phyloP scores from a whole-genome alignment of 345 rosid species.

The Bruguiera sexangula region DNA sequence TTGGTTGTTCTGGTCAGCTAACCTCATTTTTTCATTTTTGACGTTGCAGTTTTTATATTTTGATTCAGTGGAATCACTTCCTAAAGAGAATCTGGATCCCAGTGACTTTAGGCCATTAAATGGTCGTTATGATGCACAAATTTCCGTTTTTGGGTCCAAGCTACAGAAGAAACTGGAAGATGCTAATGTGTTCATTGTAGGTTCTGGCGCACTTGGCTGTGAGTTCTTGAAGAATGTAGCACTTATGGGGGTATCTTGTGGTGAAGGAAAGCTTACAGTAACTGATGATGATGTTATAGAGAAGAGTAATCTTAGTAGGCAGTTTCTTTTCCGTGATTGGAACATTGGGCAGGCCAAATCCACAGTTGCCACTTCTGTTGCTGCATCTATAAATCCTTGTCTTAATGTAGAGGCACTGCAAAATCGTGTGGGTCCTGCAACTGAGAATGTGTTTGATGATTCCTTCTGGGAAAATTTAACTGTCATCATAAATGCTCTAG shows the following conservation, averaged over 20 bases:
- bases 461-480: slow-evolving; percentile 86
- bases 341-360: slow-evolving; percentile 98
- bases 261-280: slow-evolving; percentile 72
- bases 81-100: slow-evolving; percentile 66
- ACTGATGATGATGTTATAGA: slow-evolving; percentile 99
- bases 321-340: slow-evolving; percentile 98
- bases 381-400: slow-evolving; percentile 60
- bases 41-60: slow-evolving; percentile 80
- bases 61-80: slow-evolving; percentile 92
- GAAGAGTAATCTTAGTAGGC: slow-evolving; percentile 98
- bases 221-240: slow-evolving; percentile 92
- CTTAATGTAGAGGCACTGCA: slow-evolving; percentile 83
- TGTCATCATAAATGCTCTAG: slow-evolving; percentile 78
- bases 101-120: slow-evolving; percentile 62
- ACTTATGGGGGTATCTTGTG: slow-evolving; percentile 94
- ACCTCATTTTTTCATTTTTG: background rate
- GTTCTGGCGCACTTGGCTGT: slow-evolving; percentile 98
- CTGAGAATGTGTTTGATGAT: slow-evolving; percentile 89
- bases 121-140: slow-evolving; percentile 94
- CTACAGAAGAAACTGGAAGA: slow-evolving; percentile 89
- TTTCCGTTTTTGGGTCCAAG: slow-evolving; percentile 88
- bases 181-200: slow-evolving; percentile 75
- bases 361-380: slow-evolving; percentile 94
- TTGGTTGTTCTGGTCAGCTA: background rate
- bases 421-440: slow-evolving; percentile 88